Percentiles rank a stretch among this genome's conserved stretches.
Conservation (phyloP, 495 filamentous ascomycete genomes). For the Penicillium mononematosum region DNA sequence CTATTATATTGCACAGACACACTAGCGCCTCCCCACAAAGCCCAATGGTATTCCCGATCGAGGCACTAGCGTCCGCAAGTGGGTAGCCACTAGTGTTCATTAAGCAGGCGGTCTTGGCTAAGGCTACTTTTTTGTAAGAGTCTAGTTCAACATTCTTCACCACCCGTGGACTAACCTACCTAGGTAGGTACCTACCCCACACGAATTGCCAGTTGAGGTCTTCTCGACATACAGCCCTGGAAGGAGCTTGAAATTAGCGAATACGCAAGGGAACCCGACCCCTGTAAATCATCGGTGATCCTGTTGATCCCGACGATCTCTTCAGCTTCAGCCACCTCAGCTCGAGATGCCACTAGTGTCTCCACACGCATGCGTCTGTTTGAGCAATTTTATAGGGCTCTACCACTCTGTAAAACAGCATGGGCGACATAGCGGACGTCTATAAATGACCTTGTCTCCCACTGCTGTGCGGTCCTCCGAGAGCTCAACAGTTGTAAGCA, state of each 20-base stretch:
- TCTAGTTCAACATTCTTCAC: not conserved
- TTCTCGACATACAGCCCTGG: not conserved
- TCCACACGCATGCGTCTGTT: not conserved
- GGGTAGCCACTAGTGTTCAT: too few relatives aligned
- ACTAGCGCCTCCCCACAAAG: not conserved
- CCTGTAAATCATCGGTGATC: conserved; percentile 1
- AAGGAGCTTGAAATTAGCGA: not conserved
- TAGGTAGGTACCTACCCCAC: not conserved
- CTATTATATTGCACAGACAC: too few relatives aligned
- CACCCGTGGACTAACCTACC: too few relatives aligned
- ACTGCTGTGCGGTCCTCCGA: too few relatives aligned
- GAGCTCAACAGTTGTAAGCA: not conserved
- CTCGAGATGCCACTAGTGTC: conserved; percentile 2
- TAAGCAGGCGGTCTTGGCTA: too few relatives aligned
- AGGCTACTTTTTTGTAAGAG: too few relatives aligned
- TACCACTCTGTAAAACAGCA: not conserved
- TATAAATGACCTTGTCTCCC: conserved; percentile 3
- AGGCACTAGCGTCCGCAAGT: not conserved
- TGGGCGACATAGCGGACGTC: not conserved
- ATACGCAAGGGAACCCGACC: not conserved
- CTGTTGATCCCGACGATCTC: not conserved
- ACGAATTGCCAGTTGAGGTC: not conserved
- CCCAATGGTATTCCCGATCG: not conserved
- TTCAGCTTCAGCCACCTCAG: conserved; percentile 1
- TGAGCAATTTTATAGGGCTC: not conserved